phyloP scores from a whole-genome alignment of 805 yeast genomes.

The Cyberlindnera bimundalis region DNA sequence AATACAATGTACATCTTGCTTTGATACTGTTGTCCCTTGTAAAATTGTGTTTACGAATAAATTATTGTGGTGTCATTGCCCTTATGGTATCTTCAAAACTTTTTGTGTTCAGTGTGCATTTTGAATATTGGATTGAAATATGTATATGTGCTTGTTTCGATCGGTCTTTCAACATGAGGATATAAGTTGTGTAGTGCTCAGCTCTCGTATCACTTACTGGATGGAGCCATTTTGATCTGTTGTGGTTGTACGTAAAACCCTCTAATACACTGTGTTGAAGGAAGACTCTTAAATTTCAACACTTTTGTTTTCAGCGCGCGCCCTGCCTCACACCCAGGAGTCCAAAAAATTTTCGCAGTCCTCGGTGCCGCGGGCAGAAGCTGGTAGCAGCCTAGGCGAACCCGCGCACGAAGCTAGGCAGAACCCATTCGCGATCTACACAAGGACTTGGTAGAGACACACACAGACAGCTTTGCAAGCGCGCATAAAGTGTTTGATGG shows the following conservation, averaged over 20 bases:
- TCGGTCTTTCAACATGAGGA: constrained; percentile 7
- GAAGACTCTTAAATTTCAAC: constrained; percentile 16
- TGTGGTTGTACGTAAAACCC: constrained; percentile 8
- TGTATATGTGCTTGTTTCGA: background rate
- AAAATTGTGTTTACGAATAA: too few relatives aligned
- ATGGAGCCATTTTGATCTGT: constrained; percentile 42
- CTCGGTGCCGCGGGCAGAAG: constrained; percentile 1
- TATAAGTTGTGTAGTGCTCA: background rate
- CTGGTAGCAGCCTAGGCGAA: background rate
- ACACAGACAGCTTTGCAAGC: too few relatives aligned
- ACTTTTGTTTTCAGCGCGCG: constrained; percentile 15
- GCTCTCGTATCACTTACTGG: constrained; percentile 34
- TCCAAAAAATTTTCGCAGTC: constrained; percentile 20
- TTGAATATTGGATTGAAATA: background rate
- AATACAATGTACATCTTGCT: too few relatives aligned
- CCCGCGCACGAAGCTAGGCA: constrained; percentile 1
- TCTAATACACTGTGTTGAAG: constrained; percentile 10
- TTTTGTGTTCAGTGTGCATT: background rate
- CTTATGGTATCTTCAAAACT: background rate
- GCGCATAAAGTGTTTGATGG: too few relatives aligned
- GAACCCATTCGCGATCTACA: constrained; percentile 5
- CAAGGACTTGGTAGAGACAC: constrained; percentile 10
- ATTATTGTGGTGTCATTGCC: too few relatives aligned
- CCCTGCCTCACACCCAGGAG: background rate
- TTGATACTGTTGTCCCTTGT: too few relatives aligned